These are phyloP conservation scores for Erysimum cheiranthoides DNA, from an alignment of 345 rosid species.

Conservation along the genomic window DNA sequence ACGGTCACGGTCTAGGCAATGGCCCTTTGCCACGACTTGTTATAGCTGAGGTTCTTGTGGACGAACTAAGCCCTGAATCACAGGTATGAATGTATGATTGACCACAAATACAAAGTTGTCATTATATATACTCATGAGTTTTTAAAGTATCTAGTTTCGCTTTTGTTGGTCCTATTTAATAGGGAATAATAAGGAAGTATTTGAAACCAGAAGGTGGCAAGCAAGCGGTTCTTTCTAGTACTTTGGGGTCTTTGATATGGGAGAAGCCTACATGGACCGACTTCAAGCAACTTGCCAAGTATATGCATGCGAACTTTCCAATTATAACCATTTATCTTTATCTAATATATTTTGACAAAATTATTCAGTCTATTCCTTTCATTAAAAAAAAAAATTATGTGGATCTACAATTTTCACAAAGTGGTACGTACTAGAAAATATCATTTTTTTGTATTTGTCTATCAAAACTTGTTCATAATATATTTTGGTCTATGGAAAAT, in stretches of 20 bases:
- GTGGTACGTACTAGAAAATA: no score
- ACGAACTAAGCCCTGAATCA: slow-evolving; percentile 69
- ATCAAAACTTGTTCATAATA: no score
- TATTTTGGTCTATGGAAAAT: no score
- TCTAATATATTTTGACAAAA: no score
- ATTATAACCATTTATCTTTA: no score
- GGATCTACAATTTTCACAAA: background rate
- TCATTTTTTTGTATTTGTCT: no score
- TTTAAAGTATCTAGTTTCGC: slow-evolving; percentile 14
- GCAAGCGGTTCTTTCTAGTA: slow-evolving; percentile 77
- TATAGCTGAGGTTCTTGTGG: slow-evolving; percentile 84
- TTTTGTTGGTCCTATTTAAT: slow-evolving; percentile 21
- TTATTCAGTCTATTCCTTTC: background rate
- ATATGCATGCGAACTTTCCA: background rate
- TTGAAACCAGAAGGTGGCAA: slow-evolving; percentile 35
- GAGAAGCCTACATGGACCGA: slow-evolving; percentile 73
- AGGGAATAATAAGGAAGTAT: slow-evolving; percentile 80
- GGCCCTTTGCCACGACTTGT: slow-evolving; percentile 87
- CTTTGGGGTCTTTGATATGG: slow-evolving; percentile 83
- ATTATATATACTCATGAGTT: background rate
- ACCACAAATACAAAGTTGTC: background rate
- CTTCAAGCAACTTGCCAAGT: slow-evolving; percentile 71
- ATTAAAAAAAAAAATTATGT: background rate
- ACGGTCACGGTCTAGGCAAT: slow-evolving; percentile 54
- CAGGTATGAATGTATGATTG: slow-evolving; percentile 51